phyloP scores from a whole-genome alignment of 2,329 filamentous ascomycete species.

The Sclerotinia minor region DNA sequence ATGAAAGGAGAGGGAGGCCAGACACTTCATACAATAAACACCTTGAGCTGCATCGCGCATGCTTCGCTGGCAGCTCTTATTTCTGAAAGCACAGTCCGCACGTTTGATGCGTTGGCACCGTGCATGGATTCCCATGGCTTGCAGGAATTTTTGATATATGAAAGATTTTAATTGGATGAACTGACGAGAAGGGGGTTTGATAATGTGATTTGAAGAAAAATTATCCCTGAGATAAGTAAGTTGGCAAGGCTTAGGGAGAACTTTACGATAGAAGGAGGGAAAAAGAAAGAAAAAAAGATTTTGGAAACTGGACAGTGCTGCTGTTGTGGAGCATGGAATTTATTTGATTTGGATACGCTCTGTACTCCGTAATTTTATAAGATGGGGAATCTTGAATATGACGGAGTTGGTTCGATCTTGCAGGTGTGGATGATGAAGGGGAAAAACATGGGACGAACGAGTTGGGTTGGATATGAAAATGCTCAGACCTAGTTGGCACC shows the following conservation, averaged over 20 bases:
- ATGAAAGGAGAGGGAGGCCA: background rate
- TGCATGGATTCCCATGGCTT: conserved; percentile 24
- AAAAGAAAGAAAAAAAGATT: background rate
- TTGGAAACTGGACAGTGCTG: background rate
- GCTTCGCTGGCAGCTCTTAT: conserved; percentile 20
- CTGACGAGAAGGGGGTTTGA: conserved; percentile 10
- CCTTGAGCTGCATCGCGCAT: conserved; percentile 12
- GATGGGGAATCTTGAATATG: background rate
- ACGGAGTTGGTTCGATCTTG: background rate
- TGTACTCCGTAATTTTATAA: background rate
- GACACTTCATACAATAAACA: conserved; percentile 9
- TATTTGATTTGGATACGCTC: background rate
- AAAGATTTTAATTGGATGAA: background rate
- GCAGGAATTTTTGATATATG: background rate
- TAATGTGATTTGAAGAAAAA: conserved; percentile 3
- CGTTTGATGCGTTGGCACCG: conserved; percentile 39
- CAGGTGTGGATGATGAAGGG: background rate
- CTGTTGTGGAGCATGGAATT: background rate
- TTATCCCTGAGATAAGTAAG: background rate
- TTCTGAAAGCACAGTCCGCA: conserved; percentile 26
- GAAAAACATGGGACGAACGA: background rate
- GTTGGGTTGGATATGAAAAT: background rate
- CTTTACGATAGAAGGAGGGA: no score
- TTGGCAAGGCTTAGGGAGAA: background rate
- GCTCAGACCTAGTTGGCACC: background rate